A percentile compares a stretch with the other conserved stretches of the same genome.
Conservation (phyloP, 2,329 filamentous ascomycete species). For the Elsinoe fawcettii region DNA sequence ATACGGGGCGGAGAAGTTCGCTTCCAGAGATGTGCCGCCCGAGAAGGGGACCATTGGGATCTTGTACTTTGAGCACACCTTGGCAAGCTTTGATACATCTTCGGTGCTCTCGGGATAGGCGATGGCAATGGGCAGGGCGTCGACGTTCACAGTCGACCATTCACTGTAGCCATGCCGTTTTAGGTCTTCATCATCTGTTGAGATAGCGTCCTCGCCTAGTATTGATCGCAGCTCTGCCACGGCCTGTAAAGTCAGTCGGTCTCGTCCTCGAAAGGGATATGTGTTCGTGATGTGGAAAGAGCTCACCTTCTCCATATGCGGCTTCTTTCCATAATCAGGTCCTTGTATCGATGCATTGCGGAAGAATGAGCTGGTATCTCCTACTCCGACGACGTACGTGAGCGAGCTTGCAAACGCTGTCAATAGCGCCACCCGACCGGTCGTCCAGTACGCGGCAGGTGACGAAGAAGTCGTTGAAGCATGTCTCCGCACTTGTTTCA, state of each 20-base stretch:
- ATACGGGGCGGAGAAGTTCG: slow-evolving; percentile 76
- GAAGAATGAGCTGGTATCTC: slow-evolving; percentile 25
- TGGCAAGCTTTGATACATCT: slow-evolving; percentile 56
- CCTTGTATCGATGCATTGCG: slow-evolving; percentile 19
- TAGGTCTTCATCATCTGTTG: slow-evolving; percentile 56
- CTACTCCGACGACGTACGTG: slow-evolving; percentile 45
- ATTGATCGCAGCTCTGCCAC: slow-evolving; percentile 46
- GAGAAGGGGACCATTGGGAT: slow-evolving; percentile 84
- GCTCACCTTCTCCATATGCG: slow-evolving; percentile 45
- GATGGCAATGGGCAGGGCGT: slow-evolving; percentile 56
- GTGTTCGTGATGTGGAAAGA: no score
- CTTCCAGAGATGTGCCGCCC: slow-evolving; percentile 78
- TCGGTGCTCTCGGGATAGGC: slow-evolving; percentile 57
- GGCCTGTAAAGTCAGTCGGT: slow-evolving; percentile 34
- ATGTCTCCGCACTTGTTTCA: background rate
- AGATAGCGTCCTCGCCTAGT: slow-evolving; percentile 54
- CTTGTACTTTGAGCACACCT: slow-evolving; percentile 68
- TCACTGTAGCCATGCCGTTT: slow-evolving; percentile 60
- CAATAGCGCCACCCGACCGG: slow-evolving; percentile 40
- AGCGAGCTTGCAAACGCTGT: slow-evolving; percentile 44
- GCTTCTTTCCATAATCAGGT: slow-evolving; percentile 42
- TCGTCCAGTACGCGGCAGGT: slow-evolving; percentile 37
- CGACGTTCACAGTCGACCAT: slow-evolving; percentile 61
- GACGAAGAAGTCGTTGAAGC: background rate
- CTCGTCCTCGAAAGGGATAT: no score